Conservation (phyloP, 352 stramenopile species). For the Phytopythium cucurbitacearum region DNA sequence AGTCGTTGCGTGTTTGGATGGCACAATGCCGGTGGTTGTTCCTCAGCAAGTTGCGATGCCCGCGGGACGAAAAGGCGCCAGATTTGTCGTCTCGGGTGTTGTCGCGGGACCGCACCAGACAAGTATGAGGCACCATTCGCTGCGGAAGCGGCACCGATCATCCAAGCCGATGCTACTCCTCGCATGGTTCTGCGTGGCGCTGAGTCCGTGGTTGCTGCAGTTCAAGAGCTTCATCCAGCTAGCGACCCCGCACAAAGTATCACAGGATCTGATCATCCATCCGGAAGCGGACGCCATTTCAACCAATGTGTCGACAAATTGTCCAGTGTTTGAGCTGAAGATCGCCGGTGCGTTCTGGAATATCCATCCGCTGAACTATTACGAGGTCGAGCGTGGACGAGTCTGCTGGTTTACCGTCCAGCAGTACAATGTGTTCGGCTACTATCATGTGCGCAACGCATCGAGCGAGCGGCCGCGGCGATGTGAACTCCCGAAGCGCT, state of each 20-base stretch:
- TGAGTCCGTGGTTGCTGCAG: slow-evolving; percentile 30
- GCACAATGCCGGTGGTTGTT: too few relatives aligned
- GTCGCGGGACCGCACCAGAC: too few relatives aligned
- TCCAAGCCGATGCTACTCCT: slow-evolving; percentile 13
- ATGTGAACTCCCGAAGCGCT: slow-evolving; percentile 5
- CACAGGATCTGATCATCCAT: slow-evolving; percentile 16
- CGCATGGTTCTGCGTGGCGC: slow-evolving; percentile 17
- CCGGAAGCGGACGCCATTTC: slow-evolving; percentile 1
- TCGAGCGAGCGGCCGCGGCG: slow-evolving; percentile 7
- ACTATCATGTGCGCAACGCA: slow-evolving; percentile 15
- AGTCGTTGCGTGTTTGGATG: too few relatives aligned
- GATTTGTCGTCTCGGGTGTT: too few relatives aligned
- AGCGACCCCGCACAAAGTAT: slow-evolving; percentile 27
- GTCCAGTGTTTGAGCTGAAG: slow-evolving; percentile 16
- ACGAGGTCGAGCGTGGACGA: slow-evolving; percentile 7
- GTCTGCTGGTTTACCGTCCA: slow-evolving; percentile 26
- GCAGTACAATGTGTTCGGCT: slow-evolving; percentile 9
- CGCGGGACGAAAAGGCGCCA: too few relatives aligned
- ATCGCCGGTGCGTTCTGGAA: slow-evolving; percentile 28
- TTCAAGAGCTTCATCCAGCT: slow-evolving; percentile 20
- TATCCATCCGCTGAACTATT: slow-evolving; percentile 19
- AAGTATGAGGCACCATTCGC: too few relatives aligned
- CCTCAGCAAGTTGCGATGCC: too few relatives aligned
- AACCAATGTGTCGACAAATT: slow-evolving; percentile 13
- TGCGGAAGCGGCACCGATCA: neutral